Percentiles rank a stretch among this genome's conserved stretches.
Conservation (phyloP, 148 eudicot species). For the Heliosperma pusillum region DNA sequence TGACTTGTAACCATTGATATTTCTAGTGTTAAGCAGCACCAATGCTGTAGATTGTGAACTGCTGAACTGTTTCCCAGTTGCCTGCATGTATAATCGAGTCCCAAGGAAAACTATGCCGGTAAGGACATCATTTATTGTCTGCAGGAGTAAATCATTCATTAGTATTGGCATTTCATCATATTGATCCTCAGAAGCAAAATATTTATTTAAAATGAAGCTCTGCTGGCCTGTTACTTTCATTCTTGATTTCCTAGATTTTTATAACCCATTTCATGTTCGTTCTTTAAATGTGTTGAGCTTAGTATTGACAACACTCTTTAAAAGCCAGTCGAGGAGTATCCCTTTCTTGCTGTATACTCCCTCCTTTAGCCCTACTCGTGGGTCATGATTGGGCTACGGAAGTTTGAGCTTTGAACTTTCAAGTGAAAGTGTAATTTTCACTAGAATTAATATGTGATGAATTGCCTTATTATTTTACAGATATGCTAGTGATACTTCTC, state of each 20-base stretch:
- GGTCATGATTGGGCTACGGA: background rate
- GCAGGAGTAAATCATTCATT: constrained; percentile 16
- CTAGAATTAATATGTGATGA: background rate
- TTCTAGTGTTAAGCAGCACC: constrained; percentile 79
- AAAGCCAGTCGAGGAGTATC: background rate
- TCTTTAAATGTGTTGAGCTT: background rate
- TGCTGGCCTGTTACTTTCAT: constrained; percentile 11
- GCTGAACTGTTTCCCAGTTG: constrained; percentile 22
- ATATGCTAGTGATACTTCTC: background rate
- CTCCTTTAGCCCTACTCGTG: background rate
- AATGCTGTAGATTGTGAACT: constrained; percentile 58
- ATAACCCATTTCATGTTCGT: background rate
- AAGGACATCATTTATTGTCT: constrained; percentile 76
- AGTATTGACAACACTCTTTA: background rate
- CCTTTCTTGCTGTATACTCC: background rate
- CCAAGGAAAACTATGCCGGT: constrained; percentile 68
- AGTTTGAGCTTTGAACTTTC: background rate
- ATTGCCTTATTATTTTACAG: background rate
- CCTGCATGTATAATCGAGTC: constrained; percentile 64
- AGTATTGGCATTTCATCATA: background rate
- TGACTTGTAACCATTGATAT: constrained; percentile 57
- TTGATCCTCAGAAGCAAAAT: background rate
- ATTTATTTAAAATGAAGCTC: background rate
- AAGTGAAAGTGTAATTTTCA: background rate
- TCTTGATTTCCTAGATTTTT: background rate